These are phyloP conservation scores for Aspergillus alliaceus DNA, from an alignment of 2,329 filamentous ascomycete species.

Conservation along the genomic window DNA sequence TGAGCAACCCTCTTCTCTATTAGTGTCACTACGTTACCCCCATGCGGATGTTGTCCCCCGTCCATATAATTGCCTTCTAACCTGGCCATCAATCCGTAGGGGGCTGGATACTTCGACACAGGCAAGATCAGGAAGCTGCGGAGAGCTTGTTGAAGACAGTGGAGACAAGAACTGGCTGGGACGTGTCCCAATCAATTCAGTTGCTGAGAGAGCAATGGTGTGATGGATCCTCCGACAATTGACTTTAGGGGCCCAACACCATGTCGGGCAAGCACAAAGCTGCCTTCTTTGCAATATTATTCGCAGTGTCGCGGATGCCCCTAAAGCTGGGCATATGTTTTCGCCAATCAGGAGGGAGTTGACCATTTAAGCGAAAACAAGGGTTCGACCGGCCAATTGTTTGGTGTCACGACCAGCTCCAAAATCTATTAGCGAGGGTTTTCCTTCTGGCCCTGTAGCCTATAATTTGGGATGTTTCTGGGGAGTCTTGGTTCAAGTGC, in stretches of 20 bases:
- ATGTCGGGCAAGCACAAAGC: background rate
- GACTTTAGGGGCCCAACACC: background rate
- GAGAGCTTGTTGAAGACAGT: slow-evolving; percentile 22
- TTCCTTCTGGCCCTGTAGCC: background rate
- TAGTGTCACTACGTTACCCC: background rate
- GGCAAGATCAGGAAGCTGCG: slow-evolving; percentile 24
- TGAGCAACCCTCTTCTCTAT: background rate
- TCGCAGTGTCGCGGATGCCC: background rate
- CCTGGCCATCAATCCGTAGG: slow-evolving; percentile 10
- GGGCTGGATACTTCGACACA: slow-evolving; percentile 27
- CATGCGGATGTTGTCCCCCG: background rate
- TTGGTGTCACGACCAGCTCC: background rate
- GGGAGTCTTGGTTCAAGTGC: too few species aligned
- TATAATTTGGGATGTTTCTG: background rate
- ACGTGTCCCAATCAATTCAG: slow-evolving; percentile 23
- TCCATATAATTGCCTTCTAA: background rate
- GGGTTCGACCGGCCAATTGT: too few species aligned
- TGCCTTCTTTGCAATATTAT: background rate
- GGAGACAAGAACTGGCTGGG: slow-evolving; percentile 27
- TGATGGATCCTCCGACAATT: slow-evolving; percentile 13
- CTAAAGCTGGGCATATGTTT: background rate
- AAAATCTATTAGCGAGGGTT: background rate
- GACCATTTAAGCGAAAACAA: too few species aligned
- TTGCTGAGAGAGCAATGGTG: slow-evolving; percentile 25
- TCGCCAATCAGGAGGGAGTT: too few species aligned